Conservation (phyloP, 495 filamentous ascomycete species). For the Penicillium lividum region DNA sequence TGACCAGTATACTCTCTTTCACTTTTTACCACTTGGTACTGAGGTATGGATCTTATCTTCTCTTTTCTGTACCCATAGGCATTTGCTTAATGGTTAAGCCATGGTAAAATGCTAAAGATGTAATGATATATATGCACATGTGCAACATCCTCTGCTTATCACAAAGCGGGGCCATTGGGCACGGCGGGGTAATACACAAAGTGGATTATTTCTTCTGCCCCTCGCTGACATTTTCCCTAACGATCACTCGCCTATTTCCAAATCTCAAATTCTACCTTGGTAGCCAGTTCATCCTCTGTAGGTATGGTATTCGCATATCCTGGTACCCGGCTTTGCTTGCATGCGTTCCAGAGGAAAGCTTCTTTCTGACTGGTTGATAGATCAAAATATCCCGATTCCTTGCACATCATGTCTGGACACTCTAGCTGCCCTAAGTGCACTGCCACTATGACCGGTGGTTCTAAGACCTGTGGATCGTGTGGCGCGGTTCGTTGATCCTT, state of each 20-base stretch:
- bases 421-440: conserved; percentile 40
- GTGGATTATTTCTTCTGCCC: conserved; percentile 1
- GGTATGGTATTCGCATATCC: not conserved
- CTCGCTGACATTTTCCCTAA: conserved; percentile 19
- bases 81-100: too few species aligned
- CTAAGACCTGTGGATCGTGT: conserved; percentile 41
- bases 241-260: conserved; percentile 12
- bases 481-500: conserved; percentile 32
- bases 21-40: too few species aligned
- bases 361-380: not conserved
- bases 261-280: conserved; percentile 1
- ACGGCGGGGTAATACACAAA: conserved; percentile 20
- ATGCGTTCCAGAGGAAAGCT: not conserved
- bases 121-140: not conserved
- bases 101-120: too few species aligned
- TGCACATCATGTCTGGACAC: conserved; percentile 31
- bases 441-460: conserved; percentile 22
- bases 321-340: not conserved
- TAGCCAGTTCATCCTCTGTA: not conserved
- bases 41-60: too few species aligned
- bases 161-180: conserved; percentile 14
- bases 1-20: too few species aligned
- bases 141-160: conserved; percentile 1
- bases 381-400: not conserved
- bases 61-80: too few species aligned